phyloP scores from a whole-genome alignment of 73 alveolate genomes.

The Paramecium octaurelia region DNA sequence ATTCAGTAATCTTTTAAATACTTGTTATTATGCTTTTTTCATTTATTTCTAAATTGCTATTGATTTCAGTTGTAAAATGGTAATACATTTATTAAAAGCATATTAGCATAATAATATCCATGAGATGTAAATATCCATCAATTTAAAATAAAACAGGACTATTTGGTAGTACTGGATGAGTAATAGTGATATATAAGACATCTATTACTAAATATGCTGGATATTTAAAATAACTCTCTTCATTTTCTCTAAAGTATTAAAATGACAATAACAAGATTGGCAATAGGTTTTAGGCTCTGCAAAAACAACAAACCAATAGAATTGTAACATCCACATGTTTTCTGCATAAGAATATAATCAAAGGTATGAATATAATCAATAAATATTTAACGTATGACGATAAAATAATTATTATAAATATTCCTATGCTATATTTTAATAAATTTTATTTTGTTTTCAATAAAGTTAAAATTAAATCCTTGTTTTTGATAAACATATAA shows the following conservation, averaged over 20 bases:
- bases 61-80: neutral
- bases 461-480: neutral
- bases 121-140: neutral
- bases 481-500: neutral
- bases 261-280: neutral
- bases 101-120: neutral
- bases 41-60: neutral
- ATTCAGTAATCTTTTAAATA: neutral
- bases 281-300: neutral
- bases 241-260: neutral
- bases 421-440: neutral
- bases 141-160: neutral
- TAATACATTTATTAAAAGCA: neutral
- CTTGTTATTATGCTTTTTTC: neutral
- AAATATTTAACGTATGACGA: neutral
- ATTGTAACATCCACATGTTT: neutral
- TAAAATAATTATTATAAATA: neutral
- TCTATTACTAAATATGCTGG: neutral
- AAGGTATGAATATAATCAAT: neutral
- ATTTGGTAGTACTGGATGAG: neutral
- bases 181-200: neutral
- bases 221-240: neutral
- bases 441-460: neutral
- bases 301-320: neutral
- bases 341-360: neutral